Conservation (phyloP, 768 basidiomycete genomes). For the Agaricus subrufescens region DNA sequence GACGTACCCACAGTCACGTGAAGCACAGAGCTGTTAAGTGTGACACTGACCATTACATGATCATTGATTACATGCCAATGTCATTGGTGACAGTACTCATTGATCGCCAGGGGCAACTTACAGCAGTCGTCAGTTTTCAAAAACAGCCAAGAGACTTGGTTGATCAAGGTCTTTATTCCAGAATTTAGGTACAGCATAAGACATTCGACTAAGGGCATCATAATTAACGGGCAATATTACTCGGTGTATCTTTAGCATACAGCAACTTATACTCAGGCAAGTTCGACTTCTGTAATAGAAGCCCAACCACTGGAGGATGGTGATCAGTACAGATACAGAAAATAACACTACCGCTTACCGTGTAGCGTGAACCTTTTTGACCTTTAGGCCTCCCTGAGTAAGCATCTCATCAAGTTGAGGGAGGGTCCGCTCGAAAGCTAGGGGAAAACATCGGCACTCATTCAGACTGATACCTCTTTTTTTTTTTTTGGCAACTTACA, state of each 20-base stretch:
- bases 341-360: slow-evolving; percentile 19
- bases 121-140: too few species aligned
- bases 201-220: too few species aligned
- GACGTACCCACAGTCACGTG: slow-evolving; percentile 9
- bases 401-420: slow-evolving; percentile 34
- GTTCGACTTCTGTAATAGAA: slow-evolving; percentile 32
- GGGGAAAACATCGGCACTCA: background rate
- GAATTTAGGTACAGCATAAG: too few species aligned
- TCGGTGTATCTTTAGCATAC: too few species aligned
- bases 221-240: too few species aligned
- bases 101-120: too few species aligned
- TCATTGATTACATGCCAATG: too few species aligned
- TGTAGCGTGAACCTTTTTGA: slow-evolving; percentile 34
- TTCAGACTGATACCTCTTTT: too few species aligned
- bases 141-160: too few species aligned
- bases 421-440: slow-evolving; percentile 32
- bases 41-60: too few species aligned
- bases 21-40: background rate
- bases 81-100: too few species aligned
- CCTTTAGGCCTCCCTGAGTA: slow-evolving; percentile 27
- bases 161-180: too few species aligned
- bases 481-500: slow-evolving; percentile 15
- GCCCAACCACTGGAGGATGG: slow-evolving; percentile 27
- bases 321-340: background rate
- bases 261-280: slow-evolving; percentile 12